phyloP scores from a whole-genome alignment of 2,329 filamentous ascomycete species.

The Neocucurbitaria cava region DNA sequence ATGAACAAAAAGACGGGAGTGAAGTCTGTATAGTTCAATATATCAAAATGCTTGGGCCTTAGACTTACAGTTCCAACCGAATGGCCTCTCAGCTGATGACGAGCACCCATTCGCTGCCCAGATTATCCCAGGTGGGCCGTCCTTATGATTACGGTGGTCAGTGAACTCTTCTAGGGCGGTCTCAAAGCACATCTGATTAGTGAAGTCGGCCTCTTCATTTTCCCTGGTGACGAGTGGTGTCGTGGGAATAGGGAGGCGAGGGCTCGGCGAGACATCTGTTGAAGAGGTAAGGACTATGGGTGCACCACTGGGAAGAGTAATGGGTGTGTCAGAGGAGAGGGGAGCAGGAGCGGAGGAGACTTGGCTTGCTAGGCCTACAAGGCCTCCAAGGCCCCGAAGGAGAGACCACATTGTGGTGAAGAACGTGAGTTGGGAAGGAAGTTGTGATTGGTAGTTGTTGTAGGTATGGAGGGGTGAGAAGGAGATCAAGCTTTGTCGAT shows the following conservation, averaged over 20 bases:
- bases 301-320: not conserved
- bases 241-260: too few species aligned
- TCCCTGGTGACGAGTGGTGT: too few species aligned
- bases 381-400: not conserved
- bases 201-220: too few species aligned
- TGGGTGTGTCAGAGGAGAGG: slow-evolving; percentile 4
- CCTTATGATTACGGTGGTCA: not conserved
- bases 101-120: slow-evolving; percentile 49
- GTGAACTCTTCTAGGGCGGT: not conserved
- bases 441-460: not conserved
- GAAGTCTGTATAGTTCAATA: too few species aligned
- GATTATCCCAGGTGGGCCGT: slow-evolving; percentile 49
- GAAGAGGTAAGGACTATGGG: too few species aligned
- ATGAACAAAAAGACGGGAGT: too few species aligned
- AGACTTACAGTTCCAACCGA: slow-evolving; percentile 38
- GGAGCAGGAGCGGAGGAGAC: not conserved
- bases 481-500: not conserved
- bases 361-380: slow-evolving; percentile 1
- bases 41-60: not conserved
- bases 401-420: not conserved
- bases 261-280: too few species aligned
- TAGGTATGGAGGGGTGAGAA: not conserved
- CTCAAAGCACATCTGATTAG: not conserved
- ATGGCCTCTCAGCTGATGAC: slow-evolving; percentile 40
- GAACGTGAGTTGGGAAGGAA: too few species aligned